A percentile compares a stretch with the other conserved stretches of the same genome.
Evolutionary conservation across 495 filamentous ascomycete genomes (phyloP).

Genomic region (Hyphodiscus hymeniophilus): DNA sequence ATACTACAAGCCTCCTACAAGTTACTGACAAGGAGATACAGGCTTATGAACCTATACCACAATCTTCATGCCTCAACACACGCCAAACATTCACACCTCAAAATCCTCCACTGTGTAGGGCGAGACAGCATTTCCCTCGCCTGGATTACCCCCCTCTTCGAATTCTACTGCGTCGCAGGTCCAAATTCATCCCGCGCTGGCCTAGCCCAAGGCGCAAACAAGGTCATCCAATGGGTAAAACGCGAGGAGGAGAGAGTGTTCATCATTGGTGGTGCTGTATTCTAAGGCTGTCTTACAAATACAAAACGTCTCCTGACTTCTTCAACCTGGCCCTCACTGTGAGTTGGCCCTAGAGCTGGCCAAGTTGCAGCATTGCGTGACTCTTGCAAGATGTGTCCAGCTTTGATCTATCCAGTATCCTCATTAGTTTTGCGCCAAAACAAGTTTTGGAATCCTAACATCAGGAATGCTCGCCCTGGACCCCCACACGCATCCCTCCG

Average conservation of each 20-base stretch:
- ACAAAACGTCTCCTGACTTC: too few species aligned
- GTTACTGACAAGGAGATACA: conserved; percentile 18
- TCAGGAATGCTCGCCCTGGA: too few species aligned
- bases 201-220: conserved; percentile 77
- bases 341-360: too few species aligned
- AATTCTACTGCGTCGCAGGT: conserved; percentile 90
- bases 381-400: too few species aligned
- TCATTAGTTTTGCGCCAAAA: too few species aligned
- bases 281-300: conserved; percentile 3
- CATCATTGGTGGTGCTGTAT: conserved; percentile 41
- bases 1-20: conserved; percentile 1
- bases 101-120: conserved; percentile 71
- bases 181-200: conserved; percentile 66
- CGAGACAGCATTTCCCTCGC: conserved; percentile 70
- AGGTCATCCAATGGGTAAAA: conserved; percentile 81
- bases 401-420: too few species aligned
- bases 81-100: conserved; percentile 69
- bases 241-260: conserved; percentile 89
- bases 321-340: too few species aligned
- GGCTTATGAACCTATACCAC: conserved; percentile 77
- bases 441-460: too few species aligned
- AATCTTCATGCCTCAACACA: conserved; percentile 77
- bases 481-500: too few species aligned
- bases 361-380: too few species aligned
- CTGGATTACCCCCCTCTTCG: conserved; percentile 85